Evolutionary conservation across 306 rosid genomes (phyloP).

Genomic region (Inga oerstediana): DNA sequence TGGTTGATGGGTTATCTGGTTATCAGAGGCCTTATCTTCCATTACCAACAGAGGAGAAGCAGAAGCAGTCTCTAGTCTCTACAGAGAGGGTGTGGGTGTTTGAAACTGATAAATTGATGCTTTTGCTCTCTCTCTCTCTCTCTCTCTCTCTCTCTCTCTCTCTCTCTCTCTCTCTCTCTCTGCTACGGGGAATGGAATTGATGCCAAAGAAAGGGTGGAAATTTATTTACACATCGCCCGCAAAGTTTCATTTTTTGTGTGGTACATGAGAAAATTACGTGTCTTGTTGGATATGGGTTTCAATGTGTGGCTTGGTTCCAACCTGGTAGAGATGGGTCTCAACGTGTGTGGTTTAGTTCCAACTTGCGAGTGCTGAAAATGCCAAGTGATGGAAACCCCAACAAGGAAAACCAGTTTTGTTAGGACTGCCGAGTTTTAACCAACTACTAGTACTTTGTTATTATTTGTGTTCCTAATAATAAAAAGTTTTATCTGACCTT

Average conservation of each 20-base stretch:
- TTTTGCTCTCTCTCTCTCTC: not conserved
- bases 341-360: slow-evolving; percentile 38
- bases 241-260: slow-evolving; percentile 44
- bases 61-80: not conserved
- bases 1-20: slow-evolving; percentile 35
- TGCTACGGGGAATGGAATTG: slow-evolving; percentile 30
- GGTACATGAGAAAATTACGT: slow-evolving; percentile 75
- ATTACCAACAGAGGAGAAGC: slow-evolving; percentile 25
- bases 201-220: slow-evolving; percentile 61
- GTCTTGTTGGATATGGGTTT: slow-evolving; percentile 50
- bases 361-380: not conserved
- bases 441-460: not conserved
- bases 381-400: not conserved
- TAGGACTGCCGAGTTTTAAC: not conserved
- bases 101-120: not conserved
- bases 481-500: not conserved
- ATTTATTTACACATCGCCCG: slow-evolving; percentile 70
- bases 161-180: not conserved
- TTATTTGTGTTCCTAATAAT: not conserved
- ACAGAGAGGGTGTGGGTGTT: not conserved
- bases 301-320: slow-evolving; percentile 53
- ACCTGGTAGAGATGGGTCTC: not conserved
- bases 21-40: slow-evolving; percentile 33
- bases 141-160: not conserved
- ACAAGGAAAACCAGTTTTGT: not conserved